Evolutionary conservation across 1,284 basidiomycete species (phyloP).

Genomic region (Vanrija pseudolonga): DNA sequence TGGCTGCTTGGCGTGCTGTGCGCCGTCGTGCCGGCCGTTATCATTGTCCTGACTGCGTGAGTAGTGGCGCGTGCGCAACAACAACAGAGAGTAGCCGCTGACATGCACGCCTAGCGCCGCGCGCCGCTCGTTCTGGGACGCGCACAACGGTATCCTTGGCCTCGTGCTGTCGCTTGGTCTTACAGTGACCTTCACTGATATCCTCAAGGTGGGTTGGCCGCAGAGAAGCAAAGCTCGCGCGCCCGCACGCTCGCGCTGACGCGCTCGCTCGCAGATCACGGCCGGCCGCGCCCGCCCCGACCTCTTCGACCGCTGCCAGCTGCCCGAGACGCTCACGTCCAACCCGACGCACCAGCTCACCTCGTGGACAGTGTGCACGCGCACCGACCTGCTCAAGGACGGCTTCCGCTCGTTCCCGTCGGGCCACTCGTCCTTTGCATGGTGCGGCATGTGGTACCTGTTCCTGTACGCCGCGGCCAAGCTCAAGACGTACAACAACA

Average conservation of each 20-base stretch:
- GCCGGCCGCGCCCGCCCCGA: constrained; percentile 91
- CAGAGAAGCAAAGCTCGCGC: no score
- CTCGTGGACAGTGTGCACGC: constrained; percentile 72
- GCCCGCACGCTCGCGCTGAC: no score
- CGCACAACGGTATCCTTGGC: constrained; percentile 75
- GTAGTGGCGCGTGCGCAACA: constrained; percentile 2
- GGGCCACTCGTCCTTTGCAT: constrained; percentile 71
- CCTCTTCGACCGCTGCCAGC: constrained; percentile 77
- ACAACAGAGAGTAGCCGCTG: no score
- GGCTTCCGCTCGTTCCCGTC: constrained; percentile 91
- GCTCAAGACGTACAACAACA: constrained; percentile 76
- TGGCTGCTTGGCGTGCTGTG: constrained; percentile 64
- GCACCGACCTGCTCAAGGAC: constrained; percentile 67
- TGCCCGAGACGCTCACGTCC: constrained; percentile 60
- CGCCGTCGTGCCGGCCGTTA: constrained; percentile 62
- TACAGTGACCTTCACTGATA: constrained; percentile 67
- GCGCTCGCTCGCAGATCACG: constrained; percentile 37
- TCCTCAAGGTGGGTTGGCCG: constrained; percentile 60
- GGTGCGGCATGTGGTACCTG: constrained; percentile 47
- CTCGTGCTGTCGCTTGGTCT: constrained; percentile 33
- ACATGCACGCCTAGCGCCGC: no score
- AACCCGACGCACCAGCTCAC: constrained; percentile 68
- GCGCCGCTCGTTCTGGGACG: constrained; percentile 78
- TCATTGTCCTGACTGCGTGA: constrained; percentile 65
- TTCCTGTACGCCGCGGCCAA: constrained; percentile 57